Conservation (phyloP, 176 grass and related monocot genomes). For the sorghum (Sorghum bicolor) region DNA sequence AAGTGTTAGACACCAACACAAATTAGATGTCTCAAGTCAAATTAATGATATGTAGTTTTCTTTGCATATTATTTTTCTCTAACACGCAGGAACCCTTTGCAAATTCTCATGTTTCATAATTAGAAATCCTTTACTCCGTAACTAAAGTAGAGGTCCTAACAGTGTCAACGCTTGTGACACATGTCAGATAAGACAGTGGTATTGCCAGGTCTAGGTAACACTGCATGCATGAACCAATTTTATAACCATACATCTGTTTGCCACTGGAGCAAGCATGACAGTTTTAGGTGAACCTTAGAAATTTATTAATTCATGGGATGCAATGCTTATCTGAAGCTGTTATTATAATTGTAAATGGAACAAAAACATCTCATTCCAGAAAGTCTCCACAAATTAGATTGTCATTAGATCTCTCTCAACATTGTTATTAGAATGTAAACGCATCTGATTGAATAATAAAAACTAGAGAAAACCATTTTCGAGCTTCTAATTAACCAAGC, state of each 20-base stretch:
- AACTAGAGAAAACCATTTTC: too few relatives aligned
- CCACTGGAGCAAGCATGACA: slow-evolving; percentile 13
- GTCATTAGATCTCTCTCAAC: background rate
- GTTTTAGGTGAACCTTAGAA: background rate
- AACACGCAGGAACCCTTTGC: too few relatives aligned
- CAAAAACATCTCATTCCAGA: too few relatives aligned
- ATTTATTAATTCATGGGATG: background rate
- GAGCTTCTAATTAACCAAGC: too few relatives aligned
- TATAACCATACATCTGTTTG: background rate
- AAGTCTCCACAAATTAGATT: too few relatives aligned
- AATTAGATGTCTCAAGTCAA: background rate
- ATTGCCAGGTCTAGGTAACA: slow-evolving; percentile 32
- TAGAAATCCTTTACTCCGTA: too few relatives aligned
- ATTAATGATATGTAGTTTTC: background rate
- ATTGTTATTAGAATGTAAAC: background rate
- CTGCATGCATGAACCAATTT: slow-evolving; percentile 16
- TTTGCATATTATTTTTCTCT: too few relatives aligned
- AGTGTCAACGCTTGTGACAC: background rate
- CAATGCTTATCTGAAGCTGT: background rate
- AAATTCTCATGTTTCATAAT: too few relatives aligned
- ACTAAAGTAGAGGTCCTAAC: background rate
- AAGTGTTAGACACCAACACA: slow-evolving; percentile 17
- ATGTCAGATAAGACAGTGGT: background rate
- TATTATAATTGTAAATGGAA: background rate
- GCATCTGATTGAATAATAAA: too few relatives aligned